Base-by-base conservation (phyloP, 306 rosid genomes). In the Sicyos baderoa region DNA sequence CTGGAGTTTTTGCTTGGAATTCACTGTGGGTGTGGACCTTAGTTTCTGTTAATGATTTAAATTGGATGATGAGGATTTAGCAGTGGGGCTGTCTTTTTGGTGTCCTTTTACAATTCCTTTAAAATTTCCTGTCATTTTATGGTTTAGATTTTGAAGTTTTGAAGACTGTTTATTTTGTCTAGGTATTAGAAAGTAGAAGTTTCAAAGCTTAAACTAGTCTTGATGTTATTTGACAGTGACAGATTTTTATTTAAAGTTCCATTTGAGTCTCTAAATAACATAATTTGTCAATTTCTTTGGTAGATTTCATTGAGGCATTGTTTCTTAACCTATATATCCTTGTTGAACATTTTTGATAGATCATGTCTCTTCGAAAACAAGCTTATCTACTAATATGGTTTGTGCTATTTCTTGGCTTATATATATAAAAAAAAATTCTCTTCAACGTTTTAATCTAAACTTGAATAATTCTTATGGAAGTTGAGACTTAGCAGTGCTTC, bases 331-430 rank as follows among this genome's bases (percentile, higher is more conserved):
- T 44, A 5, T 1, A 3, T 29, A 4, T 35, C 42, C 42, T 8
- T 35, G 42, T 35, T 35, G 42, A 4, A 35, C 42, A 35, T 35
- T 35, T 35, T 35, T 35, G 42, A 35, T 7, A 35, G 42, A 35
- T 35, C 42, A 35, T 35, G 22, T 23, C 32, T 12, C 52, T 64
- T 44, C 4, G 0, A 6, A 10, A 19, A 64, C 19, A 64, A 19
- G 54, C 50, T 44, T 64, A 3, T 57, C 63, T 57, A 13, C 40
- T 57, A 11, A 55, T 55, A 23, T 12, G 40, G 9, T 56, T 4
- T 13, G 9, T 42, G 53, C 52, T 19, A 64, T 62, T 62, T 62
- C 68, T 62, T 62, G 68, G 27, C 6, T 47, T 47, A 17, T 35
- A 35, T 37, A n/a, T n/a, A n/a, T n/a, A n/a, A n/a, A n/a, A n/a